These are phyloP conservation scores for Apodospora peruviana DNA, from an alignment of 495 filamentous ascomycete genomes.

Conservation along the genomic window DNA sequence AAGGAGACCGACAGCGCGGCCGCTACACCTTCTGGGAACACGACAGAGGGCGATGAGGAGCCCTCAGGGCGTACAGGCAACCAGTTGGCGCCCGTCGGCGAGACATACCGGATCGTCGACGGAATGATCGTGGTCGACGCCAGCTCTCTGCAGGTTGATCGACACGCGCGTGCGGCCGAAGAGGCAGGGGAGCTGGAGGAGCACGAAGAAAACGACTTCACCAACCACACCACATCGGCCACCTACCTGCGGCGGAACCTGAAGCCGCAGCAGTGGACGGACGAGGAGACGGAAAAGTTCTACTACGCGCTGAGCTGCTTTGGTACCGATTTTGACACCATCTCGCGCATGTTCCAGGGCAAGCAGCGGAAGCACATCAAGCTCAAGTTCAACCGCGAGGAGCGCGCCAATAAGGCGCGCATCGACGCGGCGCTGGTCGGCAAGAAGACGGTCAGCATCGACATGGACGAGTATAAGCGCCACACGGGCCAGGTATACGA, in stretches of 20 bases:
- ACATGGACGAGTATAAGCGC: slow-evolving; percentile 61
- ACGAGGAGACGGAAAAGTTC: slow-evolving; percentile 73
- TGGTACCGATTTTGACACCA: slow-evolving; percentile 89
- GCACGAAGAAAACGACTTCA: slow-evolving; percentile 80
- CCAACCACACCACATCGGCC: slow-evolving; percentile 64
- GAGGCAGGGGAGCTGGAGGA: slow-evolving; percentile 55
- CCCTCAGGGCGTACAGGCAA: background rate
- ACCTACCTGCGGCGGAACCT: slow-evolving; percentile 66
- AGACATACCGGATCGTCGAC: slow-evolving; percentile 58
- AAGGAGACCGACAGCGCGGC: background rate
- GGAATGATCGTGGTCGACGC: slow-evolving; percentile 79
- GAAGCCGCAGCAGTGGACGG: slow-evolving; percentile 65
- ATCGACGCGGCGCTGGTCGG: slow-evolving; percentile 64
- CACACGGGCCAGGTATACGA: slow-evolving; percentile 53
- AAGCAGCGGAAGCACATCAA: slow-evolving; percentile 76
- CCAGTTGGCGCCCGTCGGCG: slow-evolving; percentile 13
- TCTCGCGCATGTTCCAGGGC: slow-evolving; percentile 74
- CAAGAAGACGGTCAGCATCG: slow-evolving; percentile 52
- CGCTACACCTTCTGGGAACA: background rate
- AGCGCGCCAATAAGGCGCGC: slow-evolving; percentile 62
- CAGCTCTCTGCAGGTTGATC: slow-evolving; percentile 70
- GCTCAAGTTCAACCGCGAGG: slow-evolving; percentile 88
- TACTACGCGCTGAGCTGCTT: slow-evolving; percentile 81
- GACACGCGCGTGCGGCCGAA: slow-evolving; percentile 61
- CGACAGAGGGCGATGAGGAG: background rate